Evolutionary conservation across 2,329 filamentous ascomycete species (phyloP).

Genomic region (Pyricularia grisea): DNA sequence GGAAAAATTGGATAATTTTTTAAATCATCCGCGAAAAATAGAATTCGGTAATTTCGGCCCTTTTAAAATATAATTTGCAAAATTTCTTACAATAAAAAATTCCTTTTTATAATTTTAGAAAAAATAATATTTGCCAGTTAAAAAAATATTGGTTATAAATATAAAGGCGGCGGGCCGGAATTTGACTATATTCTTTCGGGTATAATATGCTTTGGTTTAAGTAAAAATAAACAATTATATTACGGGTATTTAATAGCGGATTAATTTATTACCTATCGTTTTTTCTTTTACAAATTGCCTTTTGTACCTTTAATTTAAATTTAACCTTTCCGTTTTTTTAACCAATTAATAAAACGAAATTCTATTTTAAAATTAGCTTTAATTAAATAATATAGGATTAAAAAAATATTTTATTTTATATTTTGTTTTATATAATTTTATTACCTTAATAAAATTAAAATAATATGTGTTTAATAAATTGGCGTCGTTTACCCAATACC

Average conservation of each 20-base stretch:
- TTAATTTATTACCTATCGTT: slow-evolving; percentile 6
- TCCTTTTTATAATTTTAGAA: too few relatives aligned
- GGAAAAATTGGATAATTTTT: neutral
- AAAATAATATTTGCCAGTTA: too few relatives aligned
- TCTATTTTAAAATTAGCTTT: too few relatives aligned
- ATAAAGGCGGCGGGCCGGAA: too few relatives aligned
- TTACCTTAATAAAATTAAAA: slow-evolving; percentile 5
- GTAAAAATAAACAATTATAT: too few relatives aligned
- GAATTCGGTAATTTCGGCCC: neutral
- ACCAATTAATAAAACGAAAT: slow-evolving; percentile 5
- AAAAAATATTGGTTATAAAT: too few relatives aligned
- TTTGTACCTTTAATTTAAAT: slow-evolving; percentile 7
- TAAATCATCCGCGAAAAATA: neutral
- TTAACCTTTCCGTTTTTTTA: slow-evolving; percentile 5
- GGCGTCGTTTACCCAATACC: slow-evolving; percentile 3
- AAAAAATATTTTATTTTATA: slow-evolving; percentile 6
- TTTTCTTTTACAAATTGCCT: slow-evolving; percentile 4
- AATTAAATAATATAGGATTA: too few relatives aligned
- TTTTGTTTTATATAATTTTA: slow-evolving; percentile 6
- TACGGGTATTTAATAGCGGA: neutral
- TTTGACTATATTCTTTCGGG: too few relatives aligned
- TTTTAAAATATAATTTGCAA: neutral
- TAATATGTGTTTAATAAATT: slow-evolving; percentile 7
- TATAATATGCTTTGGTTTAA: too few relatives aligned
- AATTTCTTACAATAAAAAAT: neutral